A percentile compares a stretch with the other conserved stretches of the same genome.
Conservation (phyloP, 163 green algal species). For the Smithsoniella earleae region DNA sequence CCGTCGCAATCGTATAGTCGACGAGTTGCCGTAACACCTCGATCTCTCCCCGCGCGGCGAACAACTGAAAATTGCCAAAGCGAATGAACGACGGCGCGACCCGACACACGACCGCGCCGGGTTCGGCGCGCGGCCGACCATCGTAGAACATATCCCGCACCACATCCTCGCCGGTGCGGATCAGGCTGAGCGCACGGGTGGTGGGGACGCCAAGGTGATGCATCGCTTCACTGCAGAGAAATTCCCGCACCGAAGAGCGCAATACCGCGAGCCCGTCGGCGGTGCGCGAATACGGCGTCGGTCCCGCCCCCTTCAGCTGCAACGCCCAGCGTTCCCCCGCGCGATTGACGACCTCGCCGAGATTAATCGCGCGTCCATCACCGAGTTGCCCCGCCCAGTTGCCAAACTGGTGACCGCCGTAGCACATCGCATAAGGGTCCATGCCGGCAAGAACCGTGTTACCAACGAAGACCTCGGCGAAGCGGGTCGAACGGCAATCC, state of each 20-base stretch:
- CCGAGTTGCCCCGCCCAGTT: conserved; percentile 52
- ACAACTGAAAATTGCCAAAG: conserved; percentile 49
- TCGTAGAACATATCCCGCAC: conserved; percentile 40
- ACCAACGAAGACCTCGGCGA: too few species aligned
- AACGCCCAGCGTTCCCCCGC: conserved; percentile 55
- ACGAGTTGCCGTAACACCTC: conserved; percentile 49
- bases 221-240: conserved; percentile 65
- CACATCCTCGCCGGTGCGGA: neutral
- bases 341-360: conserved; percentile 53
- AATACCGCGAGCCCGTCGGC: conserved; percentile 59
- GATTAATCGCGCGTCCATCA: conserved; percentile 52
- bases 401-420: conserved; percentile 64
- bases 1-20: conserved; percentile 62
- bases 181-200: neutral
- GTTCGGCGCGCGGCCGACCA: conserved; percentile 54
- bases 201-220: conserved; percentile 34
- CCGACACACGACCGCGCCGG: conserved; percentile 66
- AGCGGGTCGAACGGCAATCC: too few species aligned
- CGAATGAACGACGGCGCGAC: conserved; percentile 51
- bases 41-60: too few species aligned
- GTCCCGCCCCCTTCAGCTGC: conserved; percentile 57
- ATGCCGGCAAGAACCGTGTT: conserved; percentile 2
- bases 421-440: conserved; percentile 44
- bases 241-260: conserved; percentile 63
- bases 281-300: conserved; percentile 54